Conservation (phyloP, 1,139 yeast species). For the Candida sanyaensis region DNA sequence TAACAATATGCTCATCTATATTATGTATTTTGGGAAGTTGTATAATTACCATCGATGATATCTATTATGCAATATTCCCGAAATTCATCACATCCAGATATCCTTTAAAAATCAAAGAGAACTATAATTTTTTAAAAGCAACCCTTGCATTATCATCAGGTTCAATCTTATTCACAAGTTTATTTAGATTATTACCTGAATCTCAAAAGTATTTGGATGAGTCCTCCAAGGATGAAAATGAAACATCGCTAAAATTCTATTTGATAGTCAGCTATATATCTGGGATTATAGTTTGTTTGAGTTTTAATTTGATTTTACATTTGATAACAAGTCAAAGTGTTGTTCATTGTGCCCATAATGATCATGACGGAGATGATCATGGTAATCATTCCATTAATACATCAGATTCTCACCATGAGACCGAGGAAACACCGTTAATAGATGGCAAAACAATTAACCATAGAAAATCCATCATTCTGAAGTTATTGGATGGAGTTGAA, state of each 20-base stretch:
- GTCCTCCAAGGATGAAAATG: slow-evolving; percentile 7
- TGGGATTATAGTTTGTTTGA: slow-evolving; percentile 64
- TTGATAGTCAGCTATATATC: slow-evolving; percentile 52
- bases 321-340: slow-evolving; percentile 76
- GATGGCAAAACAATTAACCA: slow-evolving; percentile 8
- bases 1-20: slow-evolving; percentile 55
- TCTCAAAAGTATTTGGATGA: slow-evolving; percentile 39
- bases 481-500: slow-evolving; percentile 16
- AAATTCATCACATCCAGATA: slow-evolving; percentile 35
- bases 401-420: not conserved
- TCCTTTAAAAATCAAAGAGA: slow-evolving; percentile 59
- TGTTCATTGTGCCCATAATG: slow-evolving; percentile 75
- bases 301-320: slow-evolving; percentile 67
- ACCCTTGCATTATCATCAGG: slow-evolving; percentile 79
- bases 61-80: slow-evolving; percentile 45
- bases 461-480: slow-evolving; percentile 29
- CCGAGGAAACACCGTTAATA: slow-evolving; percentile 38
- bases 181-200: slow-evolving; percentile 73
- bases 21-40: slow-evolving; percentile 63
- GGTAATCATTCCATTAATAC: slow-evolving; percentile 15
- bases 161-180: slow-evolving; percentile 71
- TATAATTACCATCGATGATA: slow-evolving; percentile 52
- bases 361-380: slow-evolving; percentile 15
- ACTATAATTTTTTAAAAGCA: slow-evolving; percentile 61
- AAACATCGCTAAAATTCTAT: slow-evolving; percentile 26